A percentile compares a stretch with the other conserved stretches of the same genome.
phyloP scores from a whole-genome alignment of 176 grass and related monocot genomes.

The Tillandsia leiboldiana region DNA sequence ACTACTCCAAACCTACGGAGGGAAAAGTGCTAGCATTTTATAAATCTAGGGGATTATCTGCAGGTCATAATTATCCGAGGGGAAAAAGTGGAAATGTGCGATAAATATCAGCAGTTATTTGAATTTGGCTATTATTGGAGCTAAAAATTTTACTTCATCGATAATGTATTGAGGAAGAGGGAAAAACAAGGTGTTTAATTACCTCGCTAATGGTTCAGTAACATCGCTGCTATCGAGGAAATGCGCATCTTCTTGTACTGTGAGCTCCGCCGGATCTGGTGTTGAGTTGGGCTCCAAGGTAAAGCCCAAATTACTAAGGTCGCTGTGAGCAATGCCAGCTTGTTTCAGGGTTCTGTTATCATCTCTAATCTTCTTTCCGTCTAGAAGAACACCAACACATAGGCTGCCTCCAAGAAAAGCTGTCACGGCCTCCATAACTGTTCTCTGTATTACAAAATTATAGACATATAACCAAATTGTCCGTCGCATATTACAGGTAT shows the following conservation, averaged over 20 bases:
- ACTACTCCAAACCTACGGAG: too few species aligned
- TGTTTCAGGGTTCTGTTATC: conserved; percentile 68
- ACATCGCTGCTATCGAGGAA: conserved; percentile 49
- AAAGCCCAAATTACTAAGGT: conserved; percentile 61
- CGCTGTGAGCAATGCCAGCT: conserved; percentile 47
- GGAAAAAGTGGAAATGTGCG: too few species aligned
- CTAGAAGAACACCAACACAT: conserved; percentile 58
- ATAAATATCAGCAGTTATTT: too few species aligned
- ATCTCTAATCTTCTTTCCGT: conserved; percentile 90
- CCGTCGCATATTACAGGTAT: neutral
- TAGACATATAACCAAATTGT: neutral
- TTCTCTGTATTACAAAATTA: conserved; percentile 46
- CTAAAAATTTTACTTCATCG: too few species aligned
- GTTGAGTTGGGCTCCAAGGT: conserved; percentile 63
- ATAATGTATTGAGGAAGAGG: neutral
- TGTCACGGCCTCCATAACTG: conserved; percentile 80
- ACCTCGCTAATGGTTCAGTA: conserved; percentile 76
- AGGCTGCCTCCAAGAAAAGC: conserved; percentile 77
- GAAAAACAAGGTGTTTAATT: conserved; percentile 3
- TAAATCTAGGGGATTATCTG: too few species aligned
- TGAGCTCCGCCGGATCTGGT: conserved; percentile 25
- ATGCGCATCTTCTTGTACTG: conserved; percentile 36
- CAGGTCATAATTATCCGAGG: too few species aligned
- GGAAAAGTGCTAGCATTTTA: too few species aligned
- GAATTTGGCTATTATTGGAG: too few species aligned